phyloP scores from a whole-genome alignment of 2,329 filamentous ascomycete genomes.

The Lachnellula occidentalis region DNA sequence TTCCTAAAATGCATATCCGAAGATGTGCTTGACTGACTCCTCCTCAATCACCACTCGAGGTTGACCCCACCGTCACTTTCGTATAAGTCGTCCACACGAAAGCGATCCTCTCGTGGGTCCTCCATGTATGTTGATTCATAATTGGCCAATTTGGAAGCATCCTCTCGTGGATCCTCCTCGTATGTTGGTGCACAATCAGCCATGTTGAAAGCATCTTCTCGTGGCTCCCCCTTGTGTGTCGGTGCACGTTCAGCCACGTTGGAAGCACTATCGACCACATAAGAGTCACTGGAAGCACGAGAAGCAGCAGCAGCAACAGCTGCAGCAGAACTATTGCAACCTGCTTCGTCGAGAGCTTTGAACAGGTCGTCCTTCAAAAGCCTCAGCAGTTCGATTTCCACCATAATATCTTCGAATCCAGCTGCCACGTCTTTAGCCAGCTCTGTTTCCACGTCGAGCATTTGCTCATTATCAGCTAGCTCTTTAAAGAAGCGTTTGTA shows the following conservation, averaged over 20 bases:
- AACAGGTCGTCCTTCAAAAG: neutral
- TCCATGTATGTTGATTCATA: too few species aligned
- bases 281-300: neutral
- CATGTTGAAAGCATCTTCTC: too few species aligned
- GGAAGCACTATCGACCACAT: neutral
- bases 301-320: neutral
- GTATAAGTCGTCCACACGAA: too few species aligned
- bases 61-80: too few species aligned
- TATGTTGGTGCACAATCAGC: too few species aligned
- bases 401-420: neutral
- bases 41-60: too few species aligned
- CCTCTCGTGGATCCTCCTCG: too few species aligned
- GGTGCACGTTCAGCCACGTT: neutral
- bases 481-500: constrained; percentile 9
- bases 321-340: neutral
- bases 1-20: too few species aligned
- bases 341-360: neutral
- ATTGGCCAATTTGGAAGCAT: neutral
- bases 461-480: neutral
- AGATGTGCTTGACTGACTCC: too few species aligned
- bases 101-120: too few species aligned
- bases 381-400: constrained; percentile 4
- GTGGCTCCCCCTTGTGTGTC: too few species aligned
- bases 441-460: neutral
- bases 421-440: neutral